phyloP scores from a whole-genome alignment of 2,329 filamentous ascomycete genomes.

The Tolypocladium sp. region DNA sequence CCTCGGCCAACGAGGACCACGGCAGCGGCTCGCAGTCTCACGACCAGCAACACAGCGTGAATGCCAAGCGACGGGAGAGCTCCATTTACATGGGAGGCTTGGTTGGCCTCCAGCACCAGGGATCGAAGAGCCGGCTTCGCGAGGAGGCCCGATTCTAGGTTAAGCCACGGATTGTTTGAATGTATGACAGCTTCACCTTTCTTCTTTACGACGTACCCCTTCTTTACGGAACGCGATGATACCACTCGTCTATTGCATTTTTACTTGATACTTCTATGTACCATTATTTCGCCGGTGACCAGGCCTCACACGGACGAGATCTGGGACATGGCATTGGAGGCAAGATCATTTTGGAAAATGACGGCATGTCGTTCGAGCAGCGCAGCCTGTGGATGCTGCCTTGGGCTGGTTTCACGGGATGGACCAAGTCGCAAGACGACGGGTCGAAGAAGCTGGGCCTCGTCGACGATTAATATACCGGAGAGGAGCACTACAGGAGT shows the following conservation, averaged over 20 bases:
- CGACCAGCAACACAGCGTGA: slow-evolving; percentile 17
- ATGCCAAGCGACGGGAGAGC: slow-evolving; percentile 46
- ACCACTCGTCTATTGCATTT: not conserved
- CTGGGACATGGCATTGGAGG: not conserved
- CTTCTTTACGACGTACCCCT: not conserved
- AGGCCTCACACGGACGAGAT: not conserved
- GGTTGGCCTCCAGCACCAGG: slow-evolving; percentile 37
- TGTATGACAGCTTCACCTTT: not conserved
- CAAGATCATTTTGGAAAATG: not conserved
- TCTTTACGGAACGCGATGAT: not conserved
- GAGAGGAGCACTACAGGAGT: not conserved
- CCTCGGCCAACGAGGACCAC: slow-evolving; percentile 15
- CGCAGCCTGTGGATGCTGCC: not conserved
- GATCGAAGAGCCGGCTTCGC: slow-evolving; percentile 42
- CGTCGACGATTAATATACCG: not conserved
- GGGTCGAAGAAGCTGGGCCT: not conserved
- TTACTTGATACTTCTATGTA: not conserved
- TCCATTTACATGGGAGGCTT: slow-evolving; percentile 45
- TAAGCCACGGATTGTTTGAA: not conserved
- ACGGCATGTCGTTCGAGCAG: not conserved
- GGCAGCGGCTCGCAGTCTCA: slow-evolving; percentile 5
- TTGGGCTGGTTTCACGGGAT: not conserved
- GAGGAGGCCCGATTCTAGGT: slow-evolving; percentile 41
- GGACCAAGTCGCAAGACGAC: not conserved
- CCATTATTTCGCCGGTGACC: not conserved